These are phyloP conservation scores for Lizanozyma gosingica DNA, from an alignment of 1,139 yeast genomes.

Conservation along the genomic window DNA sequence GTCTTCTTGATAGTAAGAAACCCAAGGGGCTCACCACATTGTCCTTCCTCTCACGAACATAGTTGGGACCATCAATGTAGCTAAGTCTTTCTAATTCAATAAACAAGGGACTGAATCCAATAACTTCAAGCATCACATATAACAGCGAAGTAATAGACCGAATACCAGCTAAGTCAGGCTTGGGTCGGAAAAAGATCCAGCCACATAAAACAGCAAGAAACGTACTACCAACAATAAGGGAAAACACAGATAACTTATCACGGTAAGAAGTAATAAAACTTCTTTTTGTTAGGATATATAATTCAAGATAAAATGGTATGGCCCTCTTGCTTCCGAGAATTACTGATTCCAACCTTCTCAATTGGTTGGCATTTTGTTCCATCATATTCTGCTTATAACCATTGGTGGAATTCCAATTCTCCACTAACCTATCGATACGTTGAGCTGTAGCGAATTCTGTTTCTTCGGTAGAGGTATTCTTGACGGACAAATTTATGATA, in stretches of 20 bases:
- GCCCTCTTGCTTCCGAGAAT: conserved; percentile 15
- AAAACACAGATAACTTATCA: conserved; percentile 48
- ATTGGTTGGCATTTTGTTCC: conserved; percentile 16
- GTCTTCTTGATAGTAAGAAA: conserved; percentile 56
- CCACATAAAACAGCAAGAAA: conserved; percentile 58
- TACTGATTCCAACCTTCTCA: conserved; percentile 8
- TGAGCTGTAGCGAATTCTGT: conserved; percentile 33
- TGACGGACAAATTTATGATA: conserved; percentile 61
- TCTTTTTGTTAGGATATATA: conserved; percentile 46
- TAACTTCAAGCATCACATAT: conserved; percentile 56
- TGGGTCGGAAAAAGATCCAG: conserved; percentile 69
- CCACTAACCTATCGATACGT: conserved; percentile 39
- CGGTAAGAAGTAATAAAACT: conserved; percentile 46
- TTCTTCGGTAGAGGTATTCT: conserved; percentile 44
- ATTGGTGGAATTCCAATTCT: conserved; percentile 35
- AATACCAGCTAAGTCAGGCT: conserved; percentile 54
- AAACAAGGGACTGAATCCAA: conserved; percentile 60
- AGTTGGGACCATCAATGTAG: conserved; percentile 55
- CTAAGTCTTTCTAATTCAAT: conserved; percentile 72
- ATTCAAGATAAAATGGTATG: conserved; percentile 33
- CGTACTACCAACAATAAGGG: conserved; percentile 46
- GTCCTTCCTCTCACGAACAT: conserved; percentile 68
- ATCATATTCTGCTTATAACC: conserved; percentile 9
- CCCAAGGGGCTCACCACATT: conserved; percentile 61
- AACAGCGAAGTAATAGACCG: conserved; percentile 56